Percentiles rank a stretch among this genome's conserved stretches.
phyloP scores from a whole-genome alignment of 106 monocot species.

The Cymbidium sinense region DNA sequence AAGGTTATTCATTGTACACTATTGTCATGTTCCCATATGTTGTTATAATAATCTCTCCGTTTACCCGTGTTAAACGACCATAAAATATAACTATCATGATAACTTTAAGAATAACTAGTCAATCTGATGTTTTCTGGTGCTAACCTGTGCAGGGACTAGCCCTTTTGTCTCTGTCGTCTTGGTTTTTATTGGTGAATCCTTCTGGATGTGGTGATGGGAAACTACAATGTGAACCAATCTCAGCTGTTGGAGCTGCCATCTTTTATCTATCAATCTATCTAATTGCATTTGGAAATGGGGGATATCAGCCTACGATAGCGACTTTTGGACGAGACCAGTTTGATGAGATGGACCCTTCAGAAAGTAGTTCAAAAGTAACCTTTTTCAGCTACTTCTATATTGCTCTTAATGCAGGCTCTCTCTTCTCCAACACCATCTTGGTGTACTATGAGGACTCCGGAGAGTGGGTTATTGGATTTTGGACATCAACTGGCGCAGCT shows the following conservation, averaged over 20 bases:
- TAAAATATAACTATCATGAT: neutral
- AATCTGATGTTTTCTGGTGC: neutral
- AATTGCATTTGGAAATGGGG: conserved; percentile 75
- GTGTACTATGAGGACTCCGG: conserved; percentile 66
- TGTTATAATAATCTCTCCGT: neutral
- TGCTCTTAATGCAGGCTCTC: conserved; percentile 73
- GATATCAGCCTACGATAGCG: conserved; percentile 56
- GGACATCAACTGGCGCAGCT: conserved; percentile 41
- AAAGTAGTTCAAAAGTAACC: conserved; percentile 41
- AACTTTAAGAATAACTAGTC: neutral
- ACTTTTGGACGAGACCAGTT: conserved; percentile 71
- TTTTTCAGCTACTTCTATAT: conserved; percentile 95
- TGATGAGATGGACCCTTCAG: conserved; percentile 49
- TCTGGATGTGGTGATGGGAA: conserved; percentile 53
- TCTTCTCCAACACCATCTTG: conserved; percentile 69
- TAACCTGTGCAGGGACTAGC: conserved; percentile 41
- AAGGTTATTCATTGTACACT: neutral
- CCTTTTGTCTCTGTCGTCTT: conserved; percentile 53
- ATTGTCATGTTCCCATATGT: neutral
- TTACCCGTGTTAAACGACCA: neutral
- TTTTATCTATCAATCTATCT: conserved; percentile 79
- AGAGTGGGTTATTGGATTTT: conserved; percentile 60
- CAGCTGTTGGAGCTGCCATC: conserved; percentile 18
- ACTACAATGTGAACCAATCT: conserved; percentile 28
- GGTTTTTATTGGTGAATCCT: conserved; percentile 59